phyloP scores from a whole-genome alignment of 2,329 filamentous ascomycete species.

The Colletotrichum endophyticum region DNA sequence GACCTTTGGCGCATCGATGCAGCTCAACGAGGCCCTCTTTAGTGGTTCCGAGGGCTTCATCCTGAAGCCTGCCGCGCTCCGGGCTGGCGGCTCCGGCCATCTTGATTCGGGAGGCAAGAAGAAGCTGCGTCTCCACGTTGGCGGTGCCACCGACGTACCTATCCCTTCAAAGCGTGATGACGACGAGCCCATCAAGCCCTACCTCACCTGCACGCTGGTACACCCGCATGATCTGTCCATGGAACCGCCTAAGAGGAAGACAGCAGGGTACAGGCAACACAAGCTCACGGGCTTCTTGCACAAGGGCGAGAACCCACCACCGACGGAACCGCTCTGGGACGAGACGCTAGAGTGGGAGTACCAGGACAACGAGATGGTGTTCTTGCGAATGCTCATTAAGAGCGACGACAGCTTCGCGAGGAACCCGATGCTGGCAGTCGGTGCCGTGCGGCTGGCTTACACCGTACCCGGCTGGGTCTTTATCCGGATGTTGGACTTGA shows the following conservation, averaged over 20 bases:
- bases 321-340: constrained; percentile 69
- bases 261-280: constrained; percentile 63
- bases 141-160: constrained; percentile 66
- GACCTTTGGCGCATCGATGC: constrained; percentile 68
- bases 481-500: constrained; percentile 68
- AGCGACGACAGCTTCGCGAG: constrained; percentile 66
- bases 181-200: constrained; percentile 61
- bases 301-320: constrained; percentile 60
- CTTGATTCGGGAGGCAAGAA: constrained; percentile 46
- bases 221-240: constrained; percentile 58
- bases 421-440: constrained; percentile 67
- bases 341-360: constrained; percentile 72
- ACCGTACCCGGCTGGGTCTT: constrained; percentile 64
- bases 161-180: constrained; percentile 53
- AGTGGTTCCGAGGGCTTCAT: constrained; percentile 69
- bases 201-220: constrained; percentile 68
- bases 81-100: constrained; percentile 57
- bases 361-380: constrained; percentile 69
- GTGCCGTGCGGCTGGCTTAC: constrained; percentile 65
- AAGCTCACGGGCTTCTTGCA: constrained; percentile 60
- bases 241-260: constrained; percentile 65
- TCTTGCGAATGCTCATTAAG: constrained; percentile 70
- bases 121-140: constrained; percentile 62
- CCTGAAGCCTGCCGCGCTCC: constrained; percentile 66
- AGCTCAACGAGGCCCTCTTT: constrained; percentile 73